These are phyloP conservation scores for Penicillium samsonianum DNA, from an alignment of 495 filamentous ascomycete genomes.

Conservation along the genomic window DNA sequence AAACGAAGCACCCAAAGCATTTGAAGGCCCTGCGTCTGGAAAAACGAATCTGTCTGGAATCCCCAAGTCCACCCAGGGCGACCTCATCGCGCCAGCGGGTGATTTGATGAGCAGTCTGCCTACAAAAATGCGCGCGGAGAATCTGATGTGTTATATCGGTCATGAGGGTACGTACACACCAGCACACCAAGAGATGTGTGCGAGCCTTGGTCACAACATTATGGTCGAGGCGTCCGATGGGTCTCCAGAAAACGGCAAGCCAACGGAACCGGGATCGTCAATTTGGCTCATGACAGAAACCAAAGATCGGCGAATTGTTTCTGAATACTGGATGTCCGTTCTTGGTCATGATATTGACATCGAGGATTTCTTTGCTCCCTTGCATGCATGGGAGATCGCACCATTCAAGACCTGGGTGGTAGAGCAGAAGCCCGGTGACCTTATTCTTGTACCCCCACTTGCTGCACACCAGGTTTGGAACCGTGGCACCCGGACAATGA, in stretches of 20 bases:
- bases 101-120: conserved; percentile 96
- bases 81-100: conserved; percentile 61
- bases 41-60: background rate
- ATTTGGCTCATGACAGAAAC: conserved; percentile 98
- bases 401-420: conserved; percentile 91
- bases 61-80: conserved; percentile 11
- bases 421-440: conserved; percentile 89
- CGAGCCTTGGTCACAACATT: conserved; percentile 90
- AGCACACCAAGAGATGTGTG: conserved; percentile 97
- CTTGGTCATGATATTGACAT: conserved; percentile 95
- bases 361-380: conserved; percentile 91
- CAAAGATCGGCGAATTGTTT: conserved; percentile 80
- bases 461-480: conserved; percentile 99
- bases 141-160: conserved; percentile 97
- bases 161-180: conserved; percentile 98
- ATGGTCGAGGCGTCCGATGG: conserved; percentile 86
- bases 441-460: conserved; percentile 91
- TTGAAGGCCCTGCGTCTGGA: conserved; percentile 39
- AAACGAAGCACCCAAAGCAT: conserved; percentile 69
- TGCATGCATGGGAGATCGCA: conserved; percentile 89
- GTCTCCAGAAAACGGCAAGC: conserved; percentile 58
- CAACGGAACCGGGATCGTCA: conserved; percentile 78
- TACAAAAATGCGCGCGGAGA: conserved; percentile 80
- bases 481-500: conserved; percentile 89
- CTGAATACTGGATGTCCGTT: conserved; percentile 88